Evolutionary conservation across 1,284 basidiomycete species (phyloP), one percentile per base, ranked within the genome.

Genomic region (Athelia sp.): DNA sequence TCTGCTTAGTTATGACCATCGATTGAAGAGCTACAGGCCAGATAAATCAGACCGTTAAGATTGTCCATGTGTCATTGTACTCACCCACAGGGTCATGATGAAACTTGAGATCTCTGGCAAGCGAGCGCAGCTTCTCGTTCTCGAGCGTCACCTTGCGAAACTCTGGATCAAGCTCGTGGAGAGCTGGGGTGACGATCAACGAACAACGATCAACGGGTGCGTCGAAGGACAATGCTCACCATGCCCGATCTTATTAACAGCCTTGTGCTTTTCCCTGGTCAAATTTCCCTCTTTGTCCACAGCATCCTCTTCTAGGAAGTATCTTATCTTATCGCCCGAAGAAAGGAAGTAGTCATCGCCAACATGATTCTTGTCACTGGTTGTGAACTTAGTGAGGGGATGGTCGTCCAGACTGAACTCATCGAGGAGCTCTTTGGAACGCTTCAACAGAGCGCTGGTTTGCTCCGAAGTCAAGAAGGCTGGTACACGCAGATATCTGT

Each of bases 1-100:
- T 83, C 62, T 94, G 91, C 65, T 96, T 95, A 60, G 84, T 90
- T 50, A 96, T 95, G 19, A 98, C 77, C 96, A 98, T 98, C 15
- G 87, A 91, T 66, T 99, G 96, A 47, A 98, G 71, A 3, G 93
- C 93, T 84, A 60, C 50, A 10, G 23, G 18, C 29, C 36, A 43
- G 58, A 45, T 58, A 24, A 50, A 55, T 43, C 26, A 29, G 26
- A 29, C n/a, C 45, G 23, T 38, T n/a, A n/a, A n/a, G n/a, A n/a
- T n/a, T n/a, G n/a, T n/a, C n/a, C n/a, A n/a, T n/a, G 10, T 29
- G 18, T 29, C 42, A 3, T 6, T n/a, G 13, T 26, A 52, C 74
- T 54, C 49, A 89, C 90, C 90, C 21, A 86, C 79, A 11, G 94
- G 94, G 65, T 93, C 85, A 53, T 75, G 75, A 62, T 96, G 91